Evolutionary conservation across 495 filamentous ascomycete species (phyloP).

Genomic region (Physcia stellaris): DNA sequence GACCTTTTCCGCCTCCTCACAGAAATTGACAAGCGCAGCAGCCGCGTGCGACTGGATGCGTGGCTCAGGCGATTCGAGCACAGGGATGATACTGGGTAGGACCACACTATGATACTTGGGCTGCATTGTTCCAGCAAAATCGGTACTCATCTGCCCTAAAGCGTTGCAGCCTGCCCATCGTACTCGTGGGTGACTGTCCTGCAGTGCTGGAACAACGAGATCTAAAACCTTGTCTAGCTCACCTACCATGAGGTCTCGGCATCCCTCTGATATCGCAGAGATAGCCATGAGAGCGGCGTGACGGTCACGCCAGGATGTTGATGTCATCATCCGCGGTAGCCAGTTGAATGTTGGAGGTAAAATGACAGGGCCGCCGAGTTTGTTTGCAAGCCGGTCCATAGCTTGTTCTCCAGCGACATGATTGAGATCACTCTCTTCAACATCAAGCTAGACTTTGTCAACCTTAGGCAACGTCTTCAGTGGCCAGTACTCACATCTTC

Average conservation of each 20-base stretch:
- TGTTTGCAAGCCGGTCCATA: slow-evolving; percentile 97
- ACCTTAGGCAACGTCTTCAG: slow-evolving; percentile 9
- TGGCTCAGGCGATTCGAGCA: slow-evolving; percentile 77
- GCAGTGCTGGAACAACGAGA: slow-evolving; percentile 83
- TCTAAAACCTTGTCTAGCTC: slow-evolving; percentile 90
- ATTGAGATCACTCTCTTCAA: slow-evolving; percentile 92
- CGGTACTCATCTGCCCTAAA: slow-evolving; percentile 99
- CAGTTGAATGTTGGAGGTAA: slow-evolving; percentile 90
- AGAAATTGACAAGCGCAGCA: slow-evolving; percentile 96
- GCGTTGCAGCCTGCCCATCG: slow-evolving; percentile 98
- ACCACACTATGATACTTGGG: slow-evolving; percentile 81
- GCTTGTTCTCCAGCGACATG: slow-evolving; percentile 98
- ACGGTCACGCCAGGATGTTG: slow-evolving; percentile 84
- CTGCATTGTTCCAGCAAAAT: slow-evolving; percentile 98
- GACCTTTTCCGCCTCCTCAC: slow-evolving; percentile 91
- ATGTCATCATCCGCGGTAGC: slow-evolving; percentile 96
- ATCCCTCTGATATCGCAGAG: slow-evolving; percentile 96
- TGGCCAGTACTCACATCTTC: slow-evolving; percentile 57
- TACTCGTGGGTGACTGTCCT: slow-evolving; percentile 83
- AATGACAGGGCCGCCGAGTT: slow-evolving; percentile 76
- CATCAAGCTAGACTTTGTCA: slow-evolving; percentile 48
- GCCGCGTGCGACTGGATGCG: slow-evolving; percentile 95
- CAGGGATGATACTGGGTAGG: slow-evolving; percentile 81
- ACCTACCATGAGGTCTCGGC: slow-evolving; percentile 86
- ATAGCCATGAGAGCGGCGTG: slow-evolving; percentile 99